Percentiles rank a stretch among this genome's conserved stretches.
phyloP scores from a whole-genome alignment of 1,284 basidiomycete species.

The Porogramme epimiltina region DNA sequence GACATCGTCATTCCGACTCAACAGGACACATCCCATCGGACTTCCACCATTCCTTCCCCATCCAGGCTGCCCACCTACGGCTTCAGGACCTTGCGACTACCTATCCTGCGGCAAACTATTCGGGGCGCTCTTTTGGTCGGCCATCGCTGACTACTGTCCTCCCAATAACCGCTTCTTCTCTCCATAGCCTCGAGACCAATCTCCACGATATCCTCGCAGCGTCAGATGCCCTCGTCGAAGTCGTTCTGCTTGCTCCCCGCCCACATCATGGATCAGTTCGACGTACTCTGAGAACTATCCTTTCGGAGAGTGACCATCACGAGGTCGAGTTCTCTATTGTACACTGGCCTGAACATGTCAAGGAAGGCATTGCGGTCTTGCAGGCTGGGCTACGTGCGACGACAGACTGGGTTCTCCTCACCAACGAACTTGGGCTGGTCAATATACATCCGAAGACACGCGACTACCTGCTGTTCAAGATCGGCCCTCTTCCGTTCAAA shows the following conservation, averaged over 20 bases:
- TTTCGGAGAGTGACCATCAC: constrained; percentile 29
- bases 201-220: constrained; percentile 39
- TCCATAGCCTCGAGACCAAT: constrained; percentile 35
- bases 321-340: constrained; percentile 48
- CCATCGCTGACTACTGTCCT: constrained; percentile 50
- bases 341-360: constrained; percentile 33
- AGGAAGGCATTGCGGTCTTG: constrained; percentile 35
- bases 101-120: no score
- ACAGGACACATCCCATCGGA: no score
- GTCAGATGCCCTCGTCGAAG: constrained; percentile 39
- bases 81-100: no score
- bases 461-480: constrained; percentile 36
- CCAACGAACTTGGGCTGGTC: constrained; percentile 46
- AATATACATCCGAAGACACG: constrained; percentile 32
- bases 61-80: no score
- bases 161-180: constrained; percentile 42
- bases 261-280: constrained; percentile 37
- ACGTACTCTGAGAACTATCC: constrained; percentile 35
- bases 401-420: constrained; percentile 52
- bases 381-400: constrained; percentile 38
- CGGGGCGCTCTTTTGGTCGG: neutral
- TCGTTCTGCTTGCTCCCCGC: constrained; percentile 51
- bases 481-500: constrained; percentile 35
- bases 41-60: no score
- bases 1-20: no score